These are phyloP conservation scores for Yamadazyma ubonensis DNA, from an alignment of 805 yeast genomes.

Conservation along the genomic window DNA sequence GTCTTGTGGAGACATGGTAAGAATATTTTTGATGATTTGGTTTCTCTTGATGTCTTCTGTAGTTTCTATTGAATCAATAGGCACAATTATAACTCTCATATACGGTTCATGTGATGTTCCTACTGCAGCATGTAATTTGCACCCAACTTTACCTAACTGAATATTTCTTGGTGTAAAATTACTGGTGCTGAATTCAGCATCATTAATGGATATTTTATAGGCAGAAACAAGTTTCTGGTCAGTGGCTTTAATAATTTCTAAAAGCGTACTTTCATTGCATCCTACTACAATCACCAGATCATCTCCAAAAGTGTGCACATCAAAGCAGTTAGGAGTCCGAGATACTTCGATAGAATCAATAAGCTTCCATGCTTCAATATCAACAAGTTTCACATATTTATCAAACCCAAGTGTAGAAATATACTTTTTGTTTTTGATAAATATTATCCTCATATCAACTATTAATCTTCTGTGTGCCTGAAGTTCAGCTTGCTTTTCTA, in stretches of 20 bases:
- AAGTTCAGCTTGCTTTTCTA: conserved; percentile 15
- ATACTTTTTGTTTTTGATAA: conserved; percentile 25
- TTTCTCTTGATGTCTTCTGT: conserved; percentile 21
- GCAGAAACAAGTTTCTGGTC: conserved; percentile 27
- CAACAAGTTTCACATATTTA: conserved; percentile 33
- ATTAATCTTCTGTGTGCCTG: conserved; percentile 38
- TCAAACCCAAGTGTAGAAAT: conserved; percentile 65
- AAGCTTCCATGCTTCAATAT: conserved; percentile 12
- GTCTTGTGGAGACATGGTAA: conserved; percentile 65
- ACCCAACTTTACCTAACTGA: conserved; percentile 21
- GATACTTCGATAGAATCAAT: conserved; percentile 34
- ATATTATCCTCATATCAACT: conserved; percentile 34
- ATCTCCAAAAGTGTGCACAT: conserved; percentile 25
- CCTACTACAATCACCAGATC: conserved; percentile 51
- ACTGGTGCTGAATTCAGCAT: conserved; percentile 66
- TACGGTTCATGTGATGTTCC: conserved; percentile 80
- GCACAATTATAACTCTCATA: conserved; percentile 61
- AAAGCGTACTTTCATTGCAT: conserved; percentile 56
- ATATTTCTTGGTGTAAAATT: conserved; percentile 56
- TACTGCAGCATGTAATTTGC: conserved; percentile 47
- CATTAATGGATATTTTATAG: conserved; percentile 60
- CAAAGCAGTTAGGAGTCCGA: conserved; percentile 54
- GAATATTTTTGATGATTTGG: conserved; percentile 30
- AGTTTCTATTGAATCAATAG: conserved; percentile 34
- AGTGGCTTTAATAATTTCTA: conserved; percentile 29